These are phyloP conservation scores for Fraxinus americana DNA, from an alignment of 257 asterid species.

Conservation along the genomic window DNA sequence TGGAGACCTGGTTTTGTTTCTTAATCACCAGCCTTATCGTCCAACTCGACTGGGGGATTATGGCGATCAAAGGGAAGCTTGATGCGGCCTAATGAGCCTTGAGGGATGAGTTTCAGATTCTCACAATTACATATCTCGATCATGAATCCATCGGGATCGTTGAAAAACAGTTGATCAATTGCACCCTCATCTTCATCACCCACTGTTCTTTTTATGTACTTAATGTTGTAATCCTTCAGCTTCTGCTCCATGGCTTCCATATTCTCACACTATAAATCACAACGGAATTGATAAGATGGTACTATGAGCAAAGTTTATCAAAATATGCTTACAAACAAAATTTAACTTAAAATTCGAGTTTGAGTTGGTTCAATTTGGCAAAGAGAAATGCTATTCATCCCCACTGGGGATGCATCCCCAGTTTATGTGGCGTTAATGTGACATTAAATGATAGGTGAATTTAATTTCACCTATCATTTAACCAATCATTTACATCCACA, in stretches of 20 bases:
- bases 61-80: slow-evolving; percentile 60
- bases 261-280: slow-evolving; percentile 48
- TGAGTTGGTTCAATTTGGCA: too few species aligned
- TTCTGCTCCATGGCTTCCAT: slow-evolving; percentile 66
- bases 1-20: neutral
- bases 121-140: slow-evolving; percentile 83
- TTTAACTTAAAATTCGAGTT: too few species aligned
- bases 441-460: too few species aligned
- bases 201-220: slow-evolving; percentile 60
- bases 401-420: too few species aligned
- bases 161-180: slow-evolving; percentile 69
- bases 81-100: slow-evolving; percentile 43
- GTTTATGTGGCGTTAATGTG: too few species aligned
- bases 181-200: slow-evolving; percentile 48
- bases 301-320: neutral
- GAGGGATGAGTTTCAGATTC: slow-evolving; percentile 61
- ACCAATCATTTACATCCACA: too few species aligned
- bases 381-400: too few species aligned
- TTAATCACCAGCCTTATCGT: neutral
- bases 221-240: slow-evolving; percentile 38
- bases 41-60: slow-evolving; percentile 48
- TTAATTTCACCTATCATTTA: too few species aligned
- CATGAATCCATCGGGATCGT: slow-evolving; percentile 83
- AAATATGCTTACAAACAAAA: too few species aligned
- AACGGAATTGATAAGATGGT: neutral